A percentile compares a stretch with the other conserved stretches of the same genome.
Evolutionary conservation across 1,284 basidiomycete genomes (phyloP).

Genomic region (Microbotryum intermedium): DNA sequence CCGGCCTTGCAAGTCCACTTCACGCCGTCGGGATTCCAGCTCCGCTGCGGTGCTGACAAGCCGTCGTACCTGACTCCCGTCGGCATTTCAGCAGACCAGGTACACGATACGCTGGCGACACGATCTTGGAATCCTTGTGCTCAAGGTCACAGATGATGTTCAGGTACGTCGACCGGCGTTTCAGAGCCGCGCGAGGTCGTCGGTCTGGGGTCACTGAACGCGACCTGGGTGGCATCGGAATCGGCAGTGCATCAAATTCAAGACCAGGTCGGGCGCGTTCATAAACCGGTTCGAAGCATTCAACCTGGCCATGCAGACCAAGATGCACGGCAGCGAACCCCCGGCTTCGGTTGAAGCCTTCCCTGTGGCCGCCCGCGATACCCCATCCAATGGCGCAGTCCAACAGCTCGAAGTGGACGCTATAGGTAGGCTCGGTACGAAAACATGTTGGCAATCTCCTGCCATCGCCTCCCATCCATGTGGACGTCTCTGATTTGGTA

Average conservation of each 20-base stretch:
- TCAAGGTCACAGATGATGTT: slow-evolving; percentile 82
- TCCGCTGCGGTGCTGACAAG: background rate
- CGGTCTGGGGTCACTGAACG: too few relatives aligned
- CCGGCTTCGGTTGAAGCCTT: too few relatives aligned
- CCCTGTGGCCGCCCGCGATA: too few relatives aligned
- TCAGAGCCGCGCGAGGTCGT: too few relatives aligned
- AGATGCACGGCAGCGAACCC: slow-evolving; percentile 50
- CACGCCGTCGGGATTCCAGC: background rate
- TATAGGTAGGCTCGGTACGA: too few relatives aligned
- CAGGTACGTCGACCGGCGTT: slow-evolving; percentile 51
- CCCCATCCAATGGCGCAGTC: too few relatives aligned
- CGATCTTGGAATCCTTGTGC: slow-evolving; percentile 68
- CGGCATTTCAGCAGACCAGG: slow-evolving; percentile 52
- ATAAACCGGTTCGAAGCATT: slow-evolving; percentile 89
- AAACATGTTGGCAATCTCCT: too few relatives aligned
- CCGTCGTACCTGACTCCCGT: background rate
- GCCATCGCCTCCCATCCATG: too few relatives aligned
- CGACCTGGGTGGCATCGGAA: background rate
- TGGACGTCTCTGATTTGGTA: too few relatives aligned
- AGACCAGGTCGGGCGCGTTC: slow-evolving; percentile 83
- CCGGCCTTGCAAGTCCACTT: background rate
- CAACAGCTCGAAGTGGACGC: too few relatives aligned
- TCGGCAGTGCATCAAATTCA: slow-evolving; percentile 83
- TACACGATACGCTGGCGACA: slow-evolving; percentile 82
- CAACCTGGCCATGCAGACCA: slow-evolving; percentile 69